phyloP scores from a whole-genome alignment of 2,329 filamentous ascomycete species.

The Hymenoscyphus occultus region DNA sequence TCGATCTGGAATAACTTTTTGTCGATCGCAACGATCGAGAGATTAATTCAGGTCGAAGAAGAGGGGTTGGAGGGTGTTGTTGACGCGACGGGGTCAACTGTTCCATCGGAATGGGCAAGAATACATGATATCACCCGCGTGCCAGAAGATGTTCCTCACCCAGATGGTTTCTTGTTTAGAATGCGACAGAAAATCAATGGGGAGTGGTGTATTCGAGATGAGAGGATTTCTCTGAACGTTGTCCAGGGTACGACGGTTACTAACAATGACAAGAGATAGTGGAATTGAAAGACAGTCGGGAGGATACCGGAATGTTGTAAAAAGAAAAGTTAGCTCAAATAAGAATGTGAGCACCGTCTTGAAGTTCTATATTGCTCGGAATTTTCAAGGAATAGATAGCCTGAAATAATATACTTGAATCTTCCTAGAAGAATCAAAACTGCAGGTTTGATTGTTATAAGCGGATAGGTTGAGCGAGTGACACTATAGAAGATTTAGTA shows the following conservation, averaged over 20 bases:
- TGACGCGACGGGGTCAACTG: neutral
- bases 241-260: neutral
- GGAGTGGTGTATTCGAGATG: neutral
- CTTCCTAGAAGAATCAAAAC: no score
- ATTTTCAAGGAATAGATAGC: no score
- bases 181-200: constrained; percentile 5
- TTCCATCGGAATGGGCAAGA: neutral
- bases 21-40: neutral
- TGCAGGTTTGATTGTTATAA: no score
- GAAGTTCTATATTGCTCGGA: no score
- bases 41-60: neutral
- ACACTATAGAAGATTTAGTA: no score
- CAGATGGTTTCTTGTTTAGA: neutral
- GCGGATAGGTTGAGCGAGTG: no score
- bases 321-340: no score
- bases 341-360: no score
- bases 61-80: neutral
- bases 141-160: neutral
- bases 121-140: neutral
- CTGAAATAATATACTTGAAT: no score
- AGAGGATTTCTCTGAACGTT: neutral
- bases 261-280: neutral
- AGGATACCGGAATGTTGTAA: neutral
- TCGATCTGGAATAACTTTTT: neutral
- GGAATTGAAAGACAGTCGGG: neutral